Percentiles rank a stretch among this genome's conserved stretches.
Evolutionary conservation across 768 basidiomycete genomes (phyloP).

Genomic region (Lyophyllum semitale): DNA sequence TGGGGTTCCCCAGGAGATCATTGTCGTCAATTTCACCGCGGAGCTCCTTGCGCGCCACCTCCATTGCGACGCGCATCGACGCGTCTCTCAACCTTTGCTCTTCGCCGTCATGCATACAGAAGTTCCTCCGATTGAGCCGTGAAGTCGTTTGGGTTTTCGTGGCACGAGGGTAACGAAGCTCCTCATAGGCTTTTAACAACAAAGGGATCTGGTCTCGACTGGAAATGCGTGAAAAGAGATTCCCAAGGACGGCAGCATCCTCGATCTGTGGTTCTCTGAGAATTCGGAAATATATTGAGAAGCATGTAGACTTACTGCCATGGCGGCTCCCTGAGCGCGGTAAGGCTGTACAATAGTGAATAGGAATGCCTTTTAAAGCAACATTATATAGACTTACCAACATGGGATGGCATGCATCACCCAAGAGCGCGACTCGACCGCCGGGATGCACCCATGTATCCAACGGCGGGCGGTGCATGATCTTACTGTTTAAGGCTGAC

Average conservation of each 20-base stretch:
- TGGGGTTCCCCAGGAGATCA: slow-evolving; percentile 36
- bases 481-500: background rate
- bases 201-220: slow-evolving; percentile 37
- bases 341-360: slow-evolving; percentile 40
- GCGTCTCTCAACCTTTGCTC: slow-evolving; percentile 51
- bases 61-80: slow-evolving; percentile 54
- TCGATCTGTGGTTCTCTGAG: slow-evolving; percentile 23
- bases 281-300: background rate
- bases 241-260: slow-evolving; percentile 42
- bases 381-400: background rate
- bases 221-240: slow-evolving; percentile 49
- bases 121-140: slow-evolving; percentile 51
- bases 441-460: background rate
- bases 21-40: slow-evolving; percentile 13
- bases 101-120: slow-evolving; percentile 58
- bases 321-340: slow-evolving; percentile 54
- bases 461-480: background rate
- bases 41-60: slow-evolving; percentile 29
- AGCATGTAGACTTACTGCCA: slow-evolving; percentile 37
- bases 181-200: slow-evolving; percentile 53
- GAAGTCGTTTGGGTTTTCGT: slow-evolving; percentile 50
- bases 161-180: slow-evolving; percentile 51
- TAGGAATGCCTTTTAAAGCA: background rate
- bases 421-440: background rate
- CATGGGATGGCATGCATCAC: background rate